Evolutionary conservation across 768 basidiomycete genomes (phyloP).

Genomic region (Leccinum arenicola): DNA sequence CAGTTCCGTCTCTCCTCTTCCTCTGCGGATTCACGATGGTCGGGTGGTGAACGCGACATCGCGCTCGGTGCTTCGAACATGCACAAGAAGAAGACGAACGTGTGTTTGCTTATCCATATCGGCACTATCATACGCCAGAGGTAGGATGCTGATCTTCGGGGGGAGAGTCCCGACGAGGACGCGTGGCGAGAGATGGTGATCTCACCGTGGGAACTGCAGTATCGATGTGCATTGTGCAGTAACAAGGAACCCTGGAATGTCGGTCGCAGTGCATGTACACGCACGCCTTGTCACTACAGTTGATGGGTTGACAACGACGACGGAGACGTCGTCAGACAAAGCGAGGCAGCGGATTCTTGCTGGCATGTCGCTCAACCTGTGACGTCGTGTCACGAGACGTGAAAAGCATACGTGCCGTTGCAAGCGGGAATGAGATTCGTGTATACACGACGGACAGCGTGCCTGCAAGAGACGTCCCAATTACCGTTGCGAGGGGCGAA

Average conservation of each 20-base stretch:
- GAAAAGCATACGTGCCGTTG: background rate
- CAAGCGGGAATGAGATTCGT: slow-evolving; percentile 1
- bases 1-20: slow-evolving; percentile 71
- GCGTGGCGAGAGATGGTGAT: no score
- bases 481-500: slow-evolving; percentile 7
- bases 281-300: background rate
- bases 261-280: no score
- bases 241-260: no score
- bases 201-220: no score
- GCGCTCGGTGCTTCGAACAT: slow-evolving; percentile 31
- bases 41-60: slow-evolving; percentile 51
- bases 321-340: background rate
- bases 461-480: background rate
- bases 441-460: background rate
- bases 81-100: slow-evolving; percentile 81
- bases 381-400: background rate
- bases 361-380: background rate
- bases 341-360: background rate
- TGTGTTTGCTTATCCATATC: slow-evolving; percentile 97
- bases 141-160: slow-evolving; percentile 53
- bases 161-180: slow-evolving; percentile 65
- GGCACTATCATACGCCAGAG: no score
- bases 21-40: slow-evolving; percentile 49
- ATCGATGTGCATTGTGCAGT: no score
- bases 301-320: background rate